Percentiles rank a stretch among this genome's conserved stretches.
phyloP scores from a whole-genome alignment of 192 early-diverging fungal genomes.

The Oehlia diaphana region DNA sequence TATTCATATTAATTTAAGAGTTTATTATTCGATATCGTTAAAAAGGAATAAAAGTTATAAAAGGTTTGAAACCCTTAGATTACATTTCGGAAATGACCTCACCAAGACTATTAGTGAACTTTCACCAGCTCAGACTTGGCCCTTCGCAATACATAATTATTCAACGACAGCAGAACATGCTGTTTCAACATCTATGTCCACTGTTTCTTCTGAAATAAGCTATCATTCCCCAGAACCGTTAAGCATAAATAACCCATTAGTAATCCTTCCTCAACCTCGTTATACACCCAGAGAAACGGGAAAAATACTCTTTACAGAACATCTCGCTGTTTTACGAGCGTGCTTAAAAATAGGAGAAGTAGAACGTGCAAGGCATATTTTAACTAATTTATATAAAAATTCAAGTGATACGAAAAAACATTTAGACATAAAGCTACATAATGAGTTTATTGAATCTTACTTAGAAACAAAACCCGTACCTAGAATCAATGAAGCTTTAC shows the following conservation, averaged over 20 bases:
- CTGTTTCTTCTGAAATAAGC: background rate
- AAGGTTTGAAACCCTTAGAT: too few species aligned
- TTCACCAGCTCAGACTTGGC: background rate
- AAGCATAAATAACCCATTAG: conserved; percentile 4
- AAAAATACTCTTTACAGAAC: conserved; percentile 54
- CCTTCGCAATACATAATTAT: background rate
- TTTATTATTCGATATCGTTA: background rate
- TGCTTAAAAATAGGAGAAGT: conserved; percentile 74
- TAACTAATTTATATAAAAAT: conserved; percentile 63
- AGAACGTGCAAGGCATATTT: conserved; percentile 71
- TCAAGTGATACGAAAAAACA: conserved; percentile 69
- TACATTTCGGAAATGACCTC: too few species aligned
- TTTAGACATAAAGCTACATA: conserved; percentile 72
- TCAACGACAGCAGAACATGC: background rate
- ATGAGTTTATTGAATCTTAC: conserved; percentile 80
- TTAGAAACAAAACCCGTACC: conserved; percentile 50
- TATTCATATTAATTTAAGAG: background rate
- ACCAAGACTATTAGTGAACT: background rate
- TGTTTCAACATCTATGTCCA: background rate
- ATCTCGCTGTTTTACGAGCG: conserved; percentile 77
- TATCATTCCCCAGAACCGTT: conserved; percentile 36
- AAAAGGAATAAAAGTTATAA: background rate
- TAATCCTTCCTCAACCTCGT: conserved; percentile 27
- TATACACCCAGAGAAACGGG: conserved; percentile 24
- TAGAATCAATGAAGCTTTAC: conserved; percentile 50